These are phyloP conservation scores for Canavalia ensiformis DNA, from an alignment of 306 rosid genomes.

Conservation along the genomic window DNA sequence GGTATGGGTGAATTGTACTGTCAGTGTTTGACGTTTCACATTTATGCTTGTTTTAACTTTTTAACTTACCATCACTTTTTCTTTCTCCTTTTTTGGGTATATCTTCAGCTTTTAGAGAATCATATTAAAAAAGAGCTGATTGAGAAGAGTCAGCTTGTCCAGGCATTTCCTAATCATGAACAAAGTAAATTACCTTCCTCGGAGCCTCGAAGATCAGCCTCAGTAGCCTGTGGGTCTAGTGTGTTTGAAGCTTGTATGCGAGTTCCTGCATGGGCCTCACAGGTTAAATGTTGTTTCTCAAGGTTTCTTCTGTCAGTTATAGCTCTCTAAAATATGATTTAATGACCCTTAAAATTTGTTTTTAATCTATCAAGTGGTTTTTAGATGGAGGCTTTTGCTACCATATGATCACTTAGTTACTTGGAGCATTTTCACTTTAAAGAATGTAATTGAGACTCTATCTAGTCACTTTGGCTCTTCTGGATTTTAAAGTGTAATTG, in stretches of 20 bases:
- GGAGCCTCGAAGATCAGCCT: slow-evolving; percentile 86
- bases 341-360: not conserved
- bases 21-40: slow-evolving; percentile 32
- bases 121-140: slow-evolving; percentile 90
- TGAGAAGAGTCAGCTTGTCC: slow-evolving; percentile 79
- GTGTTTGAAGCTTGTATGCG: slow-evolving; percentile 89
- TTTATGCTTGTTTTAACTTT: slow-evolving; percentile 1
- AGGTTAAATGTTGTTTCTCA: slow-evolving; percentile 61
- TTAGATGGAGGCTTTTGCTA: slow-evolving; percentile 42
- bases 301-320: slow-evolving; percentile 38
- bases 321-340: not conserved
- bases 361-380: slow-evolving; percentile 29
- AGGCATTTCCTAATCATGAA: slow-evolving; percentile 58
- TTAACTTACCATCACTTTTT: slow-evolving; percentile 27
- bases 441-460: not conserved
- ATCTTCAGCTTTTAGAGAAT: slow-evolving; percentile 81
- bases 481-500: not conserved
- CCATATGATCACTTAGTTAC: slow-evolving; percentile 7
- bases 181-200: slow-evolving; percentile 60
- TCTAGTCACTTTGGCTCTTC: slow-evolving; percentile 12
- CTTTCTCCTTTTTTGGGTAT: slow-evolving; percentile 16
- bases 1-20: slow-evolving; percentile 58
- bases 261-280: slow-evolving; percentile 94
- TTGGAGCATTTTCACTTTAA: not conserved
- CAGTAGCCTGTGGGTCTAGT: slow-evolving; percentile 92